A percentile compares a stretch with the other conserved stretches of the same genome.
These are phyloP conservation scores for Phyllosticta paracitricarpa DNA, from an alignment of 2,329 filamentous ascomycete species.

Conservation along the genomic window DNA sequence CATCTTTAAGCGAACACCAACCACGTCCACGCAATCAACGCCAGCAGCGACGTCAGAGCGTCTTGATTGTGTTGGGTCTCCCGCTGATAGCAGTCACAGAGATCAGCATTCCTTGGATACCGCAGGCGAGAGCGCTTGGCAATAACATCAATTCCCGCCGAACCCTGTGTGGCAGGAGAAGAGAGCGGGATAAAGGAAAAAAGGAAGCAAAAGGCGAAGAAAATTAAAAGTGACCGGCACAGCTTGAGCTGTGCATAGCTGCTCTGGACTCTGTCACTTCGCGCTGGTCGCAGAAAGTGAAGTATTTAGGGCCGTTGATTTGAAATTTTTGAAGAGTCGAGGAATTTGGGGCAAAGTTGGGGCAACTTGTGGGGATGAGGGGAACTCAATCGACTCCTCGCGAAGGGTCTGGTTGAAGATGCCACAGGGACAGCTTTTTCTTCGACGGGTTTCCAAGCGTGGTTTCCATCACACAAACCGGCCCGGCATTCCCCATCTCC, in stretches of 20 bases:
- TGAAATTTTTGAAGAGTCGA: not conserved
- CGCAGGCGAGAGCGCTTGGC: not conserved
- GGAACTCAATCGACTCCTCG: not conserved
- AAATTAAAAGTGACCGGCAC: not conserved
- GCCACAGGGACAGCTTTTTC: not conserved
- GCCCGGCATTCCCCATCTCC: not conserved
- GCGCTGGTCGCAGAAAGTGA: not conserved
- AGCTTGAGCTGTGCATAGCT: not conserved
- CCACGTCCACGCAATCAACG: not conserved
- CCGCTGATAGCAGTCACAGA: not conserved
- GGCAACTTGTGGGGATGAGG: not conserved
- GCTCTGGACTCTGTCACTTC: not conserved
- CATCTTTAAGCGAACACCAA: not conserved
- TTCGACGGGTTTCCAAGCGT: not conserved
- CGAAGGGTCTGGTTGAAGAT: not conserved
- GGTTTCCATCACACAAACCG: not conserved
- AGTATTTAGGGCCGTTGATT: not conserved
- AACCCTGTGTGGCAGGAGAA: not conserved
- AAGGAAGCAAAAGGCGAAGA: not conserved
- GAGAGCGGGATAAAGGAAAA: not conserved
- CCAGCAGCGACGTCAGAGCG: not conserved
- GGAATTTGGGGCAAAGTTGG: not conserved
- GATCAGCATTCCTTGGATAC: not conserved
- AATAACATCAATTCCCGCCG: not conserved
- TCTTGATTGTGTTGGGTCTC: not conserved